A percentile compares a stretch with the other conserved stretches of the same genome.
Evolutionary conservation across 2,329 filamentous ascomycete species (phyloP).

Genomic region (Eutypa lata): DNA sequence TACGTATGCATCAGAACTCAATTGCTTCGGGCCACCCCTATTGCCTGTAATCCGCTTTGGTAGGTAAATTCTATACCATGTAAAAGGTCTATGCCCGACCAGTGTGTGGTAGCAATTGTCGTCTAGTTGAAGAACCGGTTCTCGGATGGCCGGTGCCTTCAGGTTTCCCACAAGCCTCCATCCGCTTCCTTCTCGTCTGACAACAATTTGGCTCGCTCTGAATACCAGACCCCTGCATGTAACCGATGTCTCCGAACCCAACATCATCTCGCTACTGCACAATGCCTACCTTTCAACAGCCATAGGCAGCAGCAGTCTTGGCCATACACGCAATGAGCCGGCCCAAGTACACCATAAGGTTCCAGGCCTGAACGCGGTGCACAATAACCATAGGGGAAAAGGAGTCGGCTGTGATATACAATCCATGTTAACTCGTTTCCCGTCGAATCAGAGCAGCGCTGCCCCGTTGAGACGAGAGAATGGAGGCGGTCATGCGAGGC

Average conservation of each 20-base stretch:
- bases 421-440: neutral
- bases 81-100: neutral
- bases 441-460: neutral
- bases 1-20: conserved; percentile 16
- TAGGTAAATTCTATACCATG: conserved; percentile 24
- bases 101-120: neutral
- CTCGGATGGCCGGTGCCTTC: neutral
- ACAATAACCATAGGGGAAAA: neutral
- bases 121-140: neutral
- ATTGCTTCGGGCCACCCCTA: conserved; percentile 15
- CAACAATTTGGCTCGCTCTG: neutral
- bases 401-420: neutral
- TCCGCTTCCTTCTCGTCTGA: neutral
- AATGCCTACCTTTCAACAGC: neutral
- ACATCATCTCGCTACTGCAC: neutral
- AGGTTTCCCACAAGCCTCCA: neutral
- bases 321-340: neutral
- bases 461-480: neutral
- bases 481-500: conserved; percentile 8
- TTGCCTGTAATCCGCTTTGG: conserved; percentile 19
- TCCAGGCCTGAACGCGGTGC: neutral
- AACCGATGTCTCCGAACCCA: neutral
- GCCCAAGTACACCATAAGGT: neutral
- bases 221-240: neutral
- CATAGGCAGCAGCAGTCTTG: neutral